phyloP scores from a whole-genome alignment of 2,329 filamentous ascomycete genomes.

The Fusarium phyllophilum region DNA sequence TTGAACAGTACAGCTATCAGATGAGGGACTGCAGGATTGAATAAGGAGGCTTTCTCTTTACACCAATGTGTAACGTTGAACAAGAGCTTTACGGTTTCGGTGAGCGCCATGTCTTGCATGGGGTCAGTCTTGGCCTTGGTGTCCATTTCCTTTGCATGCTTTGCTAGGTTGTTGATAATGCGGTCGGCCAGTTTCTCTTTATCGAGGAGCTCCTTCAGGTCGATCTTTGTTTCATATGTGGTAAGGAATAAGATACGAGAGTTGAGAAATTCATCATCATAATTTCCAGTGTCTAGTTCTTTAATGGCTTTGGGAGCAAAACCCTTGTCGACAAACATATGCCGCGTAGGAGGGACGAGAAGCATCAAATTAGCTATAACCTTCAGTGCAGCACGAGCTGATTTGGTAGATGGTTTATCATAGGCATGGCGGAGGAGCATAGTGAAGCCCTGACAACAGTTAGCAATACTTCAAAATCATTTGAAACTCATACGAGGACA shows the following conservation, averaged over 20 bases:
- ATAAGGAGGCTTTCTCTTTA: slow-evolving; percentile 67
- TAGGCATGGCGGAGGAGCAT: slow-evolving; percentile 80
- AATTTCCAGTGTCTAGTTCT: slow-evolving; percentile 75
- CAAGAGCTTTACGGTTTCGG: slow-evolving; percentile 85
- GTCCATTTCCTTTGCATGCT: slow-evolving; percentile 67
- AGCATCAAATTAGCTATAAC: slow-evolving; percentile 83
- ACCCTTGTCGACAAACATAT: slow-evolving; percentile 56
- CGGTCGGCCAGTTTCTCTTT: slow-evolving; percentile 59
- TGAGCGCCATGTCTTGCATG: slow-evolving; percentile 82
- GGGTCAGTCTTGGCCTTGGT: slow-evolving; percentile 55
- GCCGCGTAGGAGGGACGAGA: slow-evolving; percentile 59
- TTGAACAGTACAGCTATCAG: slow-evolving; percentile 77
- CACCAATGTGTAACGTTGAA: slow-evolving; percentile 88
- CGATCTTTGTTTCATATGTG: slow-evolving; percentile 60
- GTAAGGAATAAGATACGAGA: slow-evolving; percentile 58
- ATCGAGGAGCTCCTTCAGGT: slow-evolving; percentile 60
- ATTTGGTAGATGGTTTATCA: slow-evolving; percentile 68
- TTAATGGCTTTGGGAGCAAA: slow-evolving; percentile 71
- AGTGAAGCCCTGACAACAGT: slow-evolving; percentile 72
- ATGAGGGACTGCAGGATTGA: slow-evolving; percentile 74
- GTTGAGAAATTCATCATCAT: slow-evolving; percentile 86
- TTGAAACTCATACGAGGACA: not conserved
- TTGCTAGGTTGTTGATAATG: slow-evolving; percentile 74
- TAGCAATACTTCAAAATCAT: not conserved
- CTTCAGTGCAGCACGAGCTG: slow-evolving; percentile 80